phyloP scores from a whole-genome alignment of 805 yeast species.

The Debaryomyces hansenii region DNA sequence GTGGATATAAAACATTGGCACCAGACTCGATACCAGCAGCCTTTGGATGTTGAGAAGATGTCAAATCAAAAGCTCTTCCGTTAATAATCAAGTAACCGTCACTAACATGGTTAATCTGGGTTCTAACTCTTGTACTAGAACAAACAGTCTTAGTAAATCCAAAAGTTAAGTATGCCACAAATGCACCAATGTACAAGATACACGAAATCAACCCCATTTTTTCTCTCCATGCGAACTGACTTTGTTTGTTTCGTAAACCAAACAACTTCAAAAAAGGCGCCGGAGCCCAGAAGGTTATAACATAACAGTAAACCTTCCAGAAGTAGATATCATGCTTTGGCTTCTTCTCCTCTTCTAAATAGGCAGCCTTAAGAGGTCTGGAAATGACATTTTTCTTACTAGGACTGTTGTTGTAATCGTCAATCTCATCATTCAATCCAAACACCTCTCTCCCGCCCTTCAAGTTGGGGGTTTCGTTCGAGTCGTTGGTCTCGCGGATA shows the following conservation, averaged over 20 bases:
- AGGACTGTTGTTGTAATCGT: conserved; percentile 17
- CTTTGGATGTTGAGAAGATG: conserved; percentile 72
- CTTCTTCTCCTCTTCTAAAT: conserved; percentile 6
- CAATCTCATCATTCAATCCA: conserved; percentile 63
- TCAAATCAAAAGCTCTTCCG: conserved; percentile 77
- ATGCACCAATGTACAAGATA: conserved; percentile 69
- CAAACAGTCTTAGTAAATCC: conserved; percentile 91
- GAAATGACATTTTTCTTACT: conserved; percentile 26
- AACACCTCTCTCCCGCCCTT: conserved; percentile 50
- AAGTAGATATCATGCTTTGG: conserved; percentile 29
- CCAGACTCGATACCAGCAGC: conserved; percentile 77
- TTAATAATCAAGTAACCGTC: conserved; percentile 69
- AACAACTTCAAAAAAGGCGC: conserved; percentile 64
- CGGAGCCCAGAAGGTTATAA: conserved; percentile 92
- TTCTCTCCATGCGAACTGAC: conserved; percentile 97
- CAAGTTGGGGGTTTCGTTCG: conserved; percentile 2
- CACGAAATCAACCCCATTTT: conserved; percentile 82
- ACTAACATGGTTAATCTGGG: conserved; percentile 60
- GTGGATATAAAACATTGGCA: conserved; percentile 78
- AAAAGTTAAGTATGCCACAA: conserved; percentile 85
- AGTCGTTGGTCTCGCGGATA: conserved; percentile 17
- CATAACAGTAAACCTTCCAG: conserved; percentile 85
- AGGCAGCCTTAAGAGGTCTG: conserved; percentile 7
- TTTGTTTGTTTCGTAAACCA: conserved; percentile 76
- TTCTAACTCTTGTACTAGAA: conserved; percentile 40